phyloP scores from a whole-genome alignment of 305 asterid species.

The Withania somnifera region DNA sequence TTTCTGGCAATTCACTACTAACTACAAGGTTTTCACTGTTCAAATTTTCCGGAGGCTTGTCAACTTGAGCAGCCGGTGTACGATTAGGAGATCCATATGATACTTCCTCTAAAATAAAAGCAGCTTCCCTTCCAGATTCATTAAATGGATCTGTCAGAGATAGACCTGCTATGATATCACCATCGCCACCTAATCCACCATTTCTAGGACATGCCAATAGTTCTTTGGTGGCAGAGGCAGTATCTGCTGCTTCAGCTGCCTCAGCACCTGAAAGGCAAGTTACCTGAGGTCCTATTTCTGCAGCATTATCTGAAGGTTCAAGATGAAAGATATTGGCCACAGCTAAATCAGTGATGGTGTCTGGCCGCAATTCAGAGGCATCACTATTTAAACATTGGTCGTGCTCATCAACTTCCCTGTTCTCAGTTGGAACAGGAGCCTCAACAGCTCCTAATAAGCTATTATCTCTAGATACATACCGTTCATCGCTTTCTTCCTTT shows the following conservation, averaged over 20 bases:
- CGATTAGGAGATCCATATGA: background rate
- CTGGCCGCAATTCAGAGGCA: conserved; percentile 14
- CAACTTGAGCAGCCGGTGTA: background rate
- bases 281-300: conserved; percentile 23
- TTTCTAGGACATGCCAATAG: conserved; percentile 12
- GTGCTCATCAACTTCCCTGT: conserved; percentile 23
- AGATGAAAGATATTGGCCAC: conserved; percentile 15
- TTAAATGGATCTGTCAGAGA: conserved; percentile 11
- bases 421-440: conserved; percentile 17
- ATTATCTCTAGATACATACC: conserved; percentile 16
- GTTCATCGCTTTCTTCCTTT: conserved; percentile 17
- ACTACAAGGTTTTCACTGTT: conserved; percentile 21
- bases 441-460: conserved; percentile 20
- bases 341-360: conserved; percentile 16
- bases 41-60: conserved; percentile 8
- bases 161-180: conserved; percentile 18
- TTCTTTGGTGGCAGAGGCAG: conserved; percentile 9
- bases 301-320: conserved; percentile 22
- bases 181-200: conserved; percentile 21
- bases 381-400: conserved; percentile 11
- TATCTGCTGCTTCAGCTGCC: conserved; percentile 19
- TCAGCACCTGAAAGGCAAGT: conserved; percentile 15
- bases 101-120: background rate
- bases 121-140: conserved; percentile 20
- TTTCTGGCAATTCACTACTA: conserved; percentile 22